Evolutionary conservation across 2,329 filamentous ascomycete species (phyloP).

Genomic region (Fusarium sp.): DNA sequence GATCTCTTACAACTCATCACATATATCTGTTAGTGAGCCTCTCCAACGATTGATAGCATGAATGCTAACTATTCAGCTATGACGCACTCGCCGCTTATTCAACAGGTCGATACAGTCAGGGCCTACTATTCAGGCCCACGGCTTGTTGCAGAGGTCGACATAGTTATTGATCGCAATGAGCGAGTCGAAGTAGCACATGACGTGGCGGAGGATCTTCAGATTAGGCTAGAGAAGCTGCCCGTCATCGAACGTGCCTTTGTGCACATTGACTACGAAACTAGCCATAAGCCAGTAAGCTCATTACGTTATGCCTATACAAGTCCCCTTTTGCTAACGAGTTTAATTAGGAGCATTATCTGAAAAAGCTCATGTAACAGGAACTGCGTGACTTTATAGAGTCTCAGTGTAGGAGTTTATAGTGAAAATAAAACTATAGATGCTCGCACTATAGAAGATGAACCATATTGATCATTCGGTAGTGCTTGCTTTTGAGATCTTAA

Average conservation of each 20-base stretch:
- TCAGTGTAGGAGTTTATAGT: neutral
- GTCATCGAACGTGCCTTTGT: slow-evolving; percentile 95
- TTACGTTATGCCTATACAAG: neutral
- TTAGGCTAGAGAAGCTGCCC: slow-evolving; percentile 90
- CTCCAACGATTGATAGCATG: neutral
- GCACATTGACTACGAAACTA: slow-evolving; percentile 98
- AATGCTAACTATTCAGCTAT: neutral
- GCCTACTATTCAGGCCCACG: slow-evolving; percentile 91
- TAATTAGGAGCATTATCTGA: neutral
- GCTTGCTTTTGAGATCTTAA: no score
- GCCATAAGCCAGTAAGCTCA: slow-evolving; percentile 78
- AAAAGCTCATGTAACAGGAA: neutral
- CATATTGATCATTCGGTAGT: no score
- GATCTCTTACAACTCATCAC: slow-evolving; percentile 93
- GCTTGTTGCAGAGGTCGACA: slow-evolving; percentile 93
- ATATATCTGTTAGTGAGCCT: slow-evolving; percentile 75
- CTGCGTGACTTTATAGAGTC: neutral
- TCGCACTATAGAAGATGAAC: neutral
- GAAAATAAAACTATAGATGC: neutral
- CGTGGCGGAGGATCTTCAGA: slow-evolving; percentile 91
- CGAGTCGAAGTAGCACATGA: slow-evolving; percentile 86
- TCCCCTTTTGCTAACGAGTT: neutral
- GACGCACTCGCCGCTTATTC: neutral
- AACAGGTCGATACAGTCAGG: slow-evolving; percentile 83
- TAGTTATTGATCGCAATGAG: slow-evolving; percentile 86